A percentile compares a stretch with the other conserved stretches of the same genome.
phyloP scores from a whole-genome alignment of 169 alveolate species.

The Cryptosporidium canis region DNA sequence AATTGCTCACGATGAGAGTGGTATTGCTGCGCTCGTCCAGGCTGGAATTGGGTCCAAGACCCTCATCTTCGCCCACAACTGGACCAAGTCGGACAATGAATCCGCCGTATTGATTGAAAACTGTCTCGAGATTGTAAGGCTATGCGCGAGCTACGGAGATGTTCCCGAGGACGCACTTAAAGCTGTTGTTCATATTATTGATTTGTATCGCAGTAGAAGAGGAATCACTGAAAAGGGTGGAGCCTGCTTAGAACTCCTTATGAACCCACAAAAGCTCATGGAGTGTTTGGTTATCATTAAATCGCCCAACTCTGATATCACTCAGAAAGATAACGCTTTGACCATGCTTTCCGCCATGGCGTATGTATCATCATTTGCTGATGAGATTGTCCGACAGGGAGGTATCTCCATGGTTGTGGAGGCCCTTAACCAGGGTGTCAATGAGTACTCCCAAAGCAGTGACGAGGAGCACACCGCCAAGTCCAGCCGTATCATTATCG shows the following conservation, averaged over 20 bases:
- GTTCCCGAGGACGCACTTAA: conserved; percentile 65
- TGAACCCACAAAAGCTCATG: conserved; percentile 87
- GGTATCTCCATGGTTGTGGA: conserved; percentile 88
- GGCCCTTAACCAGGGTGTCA: conserved; percentile 84
- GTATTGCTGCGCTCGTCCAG: conserved; percentile 44
- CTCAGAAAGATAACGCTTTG: conserved; percentile 89
- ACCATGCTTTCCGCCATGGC: conserved; percentile 89
- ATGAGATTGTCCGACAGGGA: conserved; percentile 89
- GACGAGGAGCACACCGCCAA: conserved; percentile 80
- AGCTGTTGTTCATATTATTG: conserved; percentile 69
- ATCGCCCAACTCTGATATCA: conserved; percentile 82
- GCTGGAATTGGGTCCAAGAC: conserved; percentile 59
- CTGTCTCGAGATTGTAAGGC: conserved; percentile 42
- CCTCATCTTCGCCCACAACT: conserved; percentile 19
- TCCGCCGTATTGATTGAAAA: conserved; percentile 42
- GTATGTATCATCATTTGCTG: conserved; percentile 89
- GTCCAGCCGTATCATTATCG: conserved; percentile 80
- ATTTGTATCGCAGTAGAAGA: conserved; percentile 45
- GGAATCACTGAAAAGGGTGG: conserved; percentile 84
- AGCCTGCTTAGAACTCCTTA: conserved; percentile 86
- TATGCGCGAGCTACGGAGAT: conserved; percentile 67
- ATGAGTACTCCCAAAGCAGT: conserved; percentile 82
- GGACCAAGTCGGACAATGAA: conserved; percentile 70
- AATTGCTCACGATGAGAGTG: conserved; percentile 36
- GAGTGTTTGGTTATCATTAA: conserved; percentile 86